Base-by-base conservation (phyloP, 2,329 filamentous ascomycete species). In the Colletotrichum abscissum region DNA sequence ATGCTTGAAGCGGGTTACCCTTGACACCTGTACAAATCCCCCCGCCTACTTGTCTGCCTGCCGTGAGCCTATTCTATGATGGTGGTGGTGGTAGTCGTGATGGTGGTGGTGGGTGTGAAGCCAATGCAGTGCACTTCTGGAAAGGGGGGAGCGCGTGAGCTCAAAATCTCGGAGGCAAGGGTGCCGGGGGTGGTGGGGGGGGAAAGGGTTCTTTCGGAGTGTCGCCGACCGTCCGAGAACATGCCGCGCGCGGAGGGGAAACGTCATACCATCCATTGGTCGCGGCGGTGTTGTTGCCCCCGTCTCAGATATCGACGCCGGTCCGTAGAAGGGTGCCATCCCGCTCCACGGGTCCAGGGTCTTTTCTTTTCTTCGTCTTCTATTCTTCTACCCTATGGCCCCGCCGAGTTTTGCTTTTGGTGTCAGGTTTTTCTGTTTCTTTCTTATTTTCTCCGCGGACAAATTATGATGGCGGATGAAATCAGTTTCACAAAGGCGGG, bases 141-240 rank as follows among this genome's bases (percentile, higher is more conserved):
- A 28, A 22, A 24, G 19, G 30, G 55, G 24, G 24, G 42, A 60
- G 67, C 56, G 46, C 55, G 55, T 66, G 62, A 66, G 62, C 55
- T 46, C 30, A 73, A 46, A 65, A 28, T 56, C 54, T 70, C 70
- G 70, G 70, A 70, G 70, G 70, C 56, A 73, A 62, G 46, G 56
- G 62, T 73, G 55, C 67, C 67, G 71, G 66, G 54, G 28, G 12
- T 33, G 42, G 42, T 49, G 42, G 28, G 26, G 46, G 28, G 28
- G 66, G 30, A n/a, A 56, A 57, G 30, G 55, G 16, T 38, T 49
- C 42, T 24, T 56, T 70, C 67, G 67, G 70, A 73, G 60, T 46
- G 46, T 65, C 60, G 55, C 56, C 60, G 67, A 60, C 64, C 69
- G 69, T 42, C 71, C 49, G 67, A 62, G 65, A 59, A 49, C 55